A percentile compares a stretch with the other conserved stretches of the same genome.
phyloP scores from a whole-genome alignment of 1,139 yeast genomes.

The Yamadazyma aaseri region DNA sequence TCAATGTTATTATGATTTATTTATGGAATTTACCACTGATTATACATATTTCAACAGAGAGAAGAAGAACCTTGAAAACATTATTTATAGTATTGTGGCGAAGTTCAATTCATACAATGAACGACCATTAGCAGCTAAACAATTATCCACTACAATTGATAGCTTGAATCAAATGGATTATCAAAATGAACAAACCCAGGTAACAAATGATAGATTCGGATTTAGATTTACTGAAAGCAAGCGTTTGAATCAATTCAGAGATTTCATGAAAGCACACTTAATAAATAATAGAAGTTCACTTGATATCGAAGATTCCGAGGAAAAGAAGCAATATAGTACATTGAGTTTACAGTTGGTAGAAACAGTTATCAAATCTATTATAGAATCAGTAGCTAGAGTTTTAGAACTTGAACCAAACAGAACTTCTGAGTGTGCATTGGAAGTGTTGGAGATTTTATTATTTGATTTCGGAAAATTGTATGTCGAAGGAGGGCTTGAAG shows the following conservation, averaged over 20 bases:
- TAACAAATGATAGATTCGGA: slow-evolving; percentile 24
- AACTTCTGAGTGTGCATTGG: slow-evolving; percentile 63
- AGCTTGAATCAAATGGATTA: slow-evolving; percentile 32
- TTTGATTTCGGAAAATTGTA: slow-evolving; percentile 73
- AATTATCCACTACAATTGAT: slow-evolving; percentile 44
- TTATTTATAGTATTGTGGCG: slow-evolving; percentile 51
- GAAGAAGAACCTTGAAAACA: slow-evolving; percentile 64
- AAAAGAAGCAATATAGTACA: slow-evolving; percentile 25
- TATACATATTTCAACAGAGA: slow-evolving; percentile 72
- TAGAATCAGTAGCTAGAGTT: slow-evolving; percentile 78
- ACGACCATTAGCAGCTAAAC: slow-evolving; percentile 46
- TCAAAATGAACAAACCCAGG: slow-evolving; percentile 15
- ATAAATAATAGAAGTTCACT: slow-evolving; percentile 23
- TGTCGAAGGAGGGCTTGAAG: slow-evolving; percentile 73
- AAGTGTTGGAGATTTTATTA: slow-evolving; percentile 63
- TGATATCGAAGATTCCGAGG: slow-evolving; percentile 23
- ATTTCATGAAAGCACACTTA: slow-evolving; percentile 38
- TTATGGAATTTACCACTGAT: slow-evolving; percentile 68
- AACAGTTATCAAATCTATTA: slow-evolving; percentile 63
- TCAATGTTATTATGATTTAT: slow-evolving; percentile 68
- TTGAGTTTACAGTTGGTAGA: slow-evolving; percentile 55
- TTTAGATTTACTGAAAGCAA: slow-evolving; percentile 41
- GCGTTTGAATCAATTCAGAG: slow-evolving; percentile 40
- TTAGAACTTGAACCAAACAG: slow-evolving; percentile 70
- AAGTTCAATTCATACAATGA: slow-evolving; percentile 54